phyloP scores from a whole-genome alignment of 148 eudicot species.

The Camellia japonica region DNA sequence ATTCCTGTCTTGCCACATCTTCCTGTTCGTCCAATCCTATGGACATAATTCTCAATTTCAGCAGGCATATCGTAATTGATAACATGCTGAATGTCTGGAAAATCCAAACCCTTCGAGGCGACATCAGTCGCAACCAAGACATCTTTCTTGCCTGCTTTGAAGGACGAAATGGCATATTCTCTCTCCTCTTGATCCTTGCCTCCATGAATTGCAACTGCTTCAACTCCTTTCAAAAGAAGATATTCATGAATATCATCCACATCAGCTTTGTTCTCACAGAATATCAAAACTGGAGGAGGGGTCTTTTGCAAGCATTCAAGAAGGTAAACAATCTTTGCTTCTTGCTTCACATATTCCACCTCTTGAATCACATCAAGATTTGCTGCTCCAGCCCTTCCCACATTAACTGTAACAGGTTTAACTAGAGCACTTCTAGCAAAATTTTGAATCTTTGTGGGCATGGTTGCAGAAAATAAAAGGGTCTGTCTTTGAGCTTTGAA shows the following conservation, averaged over 20 bases:
- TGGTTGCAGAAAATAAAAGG: constrained; percentile 87
- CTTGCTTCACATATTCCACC: constrained; percentile 94
- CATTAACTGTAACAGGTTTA: constrained; percentile 78
- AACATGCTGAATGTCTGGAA: constrained; percentile 87
- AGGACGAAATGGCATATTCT: constrained; percentile 77
- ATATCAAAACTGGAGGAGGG: constrained; percentile 88
- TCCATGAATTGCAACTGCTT: constrained; percentile 87
- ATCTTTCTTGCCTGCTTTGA: constrained; percentile 75
- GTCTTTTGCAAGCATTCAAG: constrained; percentile 91
- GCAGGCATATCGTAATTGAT: constrained; percentile 95
- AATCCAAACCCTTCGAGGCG: constrained; percentile 94
- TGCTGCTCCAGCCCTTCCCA: constrained; percentile 94
- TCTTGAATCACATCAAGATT: constrained; percentile 94
- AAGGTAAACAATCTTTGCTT: constrained; percentile 85
- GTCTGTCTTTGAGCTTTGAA: constrained; percentile 92
- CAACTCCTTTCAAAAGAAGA: constrained; percentile 81
- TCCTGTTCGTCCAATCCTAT: constrained; percentile 88
- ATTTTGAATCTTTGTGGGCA: constrained; percentile 91
- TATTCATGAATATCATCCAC: constrained; percentile 95
- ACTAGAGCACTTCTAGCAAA: constrained; percentile 85
- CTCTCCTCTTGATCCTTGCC: constrained; percentile 95
- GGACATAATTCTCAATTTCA: constrained; percentile 91
- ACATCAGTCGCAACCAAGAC: constrained; percentile 93
- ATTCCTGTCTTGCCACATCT: constrained; percentile 93
- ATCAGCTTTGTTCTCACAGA: constrained; percentile 91